phyloP scores from a whole-genome alignment of 2,329 filamentous ascomycete genomes.

The Sarocladium strictum region DNA sequence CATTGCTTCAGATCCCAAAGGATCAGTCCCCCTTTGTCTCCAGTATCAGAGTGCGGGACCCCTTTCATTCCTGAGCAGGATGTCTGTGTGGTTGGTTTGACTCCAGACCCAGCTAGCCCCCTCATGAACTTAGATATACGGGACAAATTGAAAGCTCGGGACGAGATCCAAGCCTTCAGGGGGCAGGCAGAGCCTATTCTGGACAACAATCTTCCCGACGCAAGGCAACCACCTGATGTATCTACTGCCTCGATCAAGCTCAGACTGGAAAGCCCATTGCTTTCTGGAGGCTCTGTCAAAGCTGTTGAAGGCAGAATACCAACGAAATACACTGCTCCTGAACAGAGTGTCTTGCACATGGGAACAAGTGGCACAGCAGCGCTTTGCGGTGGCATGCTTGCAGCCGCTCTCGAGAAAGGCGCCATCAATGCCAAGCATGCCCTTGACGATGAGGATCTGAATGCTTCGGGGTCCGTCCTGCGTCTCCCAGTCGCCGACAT shows the following conservation, averaged over 20 bases:
- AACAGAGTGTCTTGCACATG: neutral
- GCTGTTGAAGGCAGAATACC: neutral
- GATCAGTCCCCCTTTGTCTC: conserved; percentile 24
- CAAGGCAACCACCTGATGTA: neutral
- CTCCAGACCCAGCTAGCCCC: conserved; percentile 25
- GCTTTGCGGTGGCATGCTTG: too few relatives aligned
- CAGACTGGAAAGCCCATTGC: neutral
- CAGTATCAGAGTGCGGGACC: conserved; percentile 14
- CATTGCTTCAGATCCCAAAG: neutral
- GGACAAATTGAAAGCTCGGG: neutral
- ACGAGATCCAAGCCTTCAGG: neutral
- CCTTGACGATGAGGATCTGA: conserved; percentile 23
- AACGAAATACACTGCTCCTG: neutral
- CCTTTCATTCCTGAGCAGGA: conserved; percentile 17
- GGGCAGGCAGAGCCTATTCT: neutral
- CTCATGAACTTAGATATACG: neutral
- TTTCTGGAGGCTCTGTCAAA: neutral
- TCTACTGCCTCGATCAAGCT: neutral
- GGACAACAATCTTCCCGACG: neutral
- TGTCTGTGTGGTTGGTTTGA: conserved; percentile 20
- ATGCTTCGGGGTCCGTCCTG: conserved; percentile 18
- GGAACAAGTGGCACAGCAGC: too few relatives aligned
- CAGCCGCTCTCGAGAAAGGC: neutral
- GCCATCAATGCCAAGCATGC: neutral
- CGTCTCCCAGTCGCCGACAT: conserved; percentile 23